These are phyloP conservation scores for Colletotrichum orchidophilum DNA, from an alignment of 2,329 filamentous ascomycete genomes.

Conservation along the genomic window DNA sequence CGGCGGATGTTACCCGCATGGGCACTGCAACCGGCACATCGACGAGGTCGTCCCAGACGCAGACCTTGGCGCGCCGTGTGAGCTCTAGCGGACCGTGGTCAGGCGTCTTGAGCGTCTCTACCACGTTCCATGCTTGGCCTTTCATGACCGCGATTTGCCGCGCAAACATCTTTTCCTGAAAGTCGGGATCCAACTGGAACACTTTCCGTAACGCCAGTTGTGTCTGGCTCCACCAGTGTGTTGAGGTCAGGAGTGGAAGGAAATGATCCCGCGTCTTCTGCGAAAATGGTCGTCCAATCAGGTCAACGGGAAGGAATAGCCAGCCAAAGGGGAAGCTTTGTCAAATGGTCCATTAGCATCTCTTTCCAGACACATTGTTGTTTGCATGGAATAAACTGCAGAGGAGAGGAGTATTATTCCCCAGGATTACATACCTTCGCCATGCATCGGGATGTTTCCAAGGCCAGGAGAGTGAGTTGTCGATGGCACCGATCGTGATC, in stretches of 20 bases:
- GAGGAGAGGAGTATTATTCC: background rate
- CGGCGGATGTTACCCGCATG: slow-evolving; percentile 84
- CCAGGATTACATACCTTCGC: slow-evolving; percentile 57
- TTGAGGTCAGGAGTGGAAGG: slow-evolving; percentile 92
- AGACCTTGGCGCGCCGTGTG: slow-evolving; percentile 88
- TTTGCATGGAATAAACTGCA: background rate
- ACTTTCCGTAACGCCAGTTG: slow-evolving; percentile 85
- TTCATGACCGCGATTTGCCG: slow-evolving; percentile 99
- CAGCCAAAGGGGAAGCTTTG: slow-evolving; percentile 97
- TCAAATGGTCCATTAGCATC: slow-evolving; percentile 3
- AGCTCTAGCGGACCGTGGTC: slow-evolving; percentile 95
- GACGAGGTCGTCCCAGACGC: slow-evolving; percentile 97
- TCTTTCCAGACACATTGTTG: background rate
- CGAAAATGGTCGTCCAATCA: slow-evolving; percentile 96
- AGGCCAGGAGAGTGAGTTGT: slow-evolving; percentile 97
- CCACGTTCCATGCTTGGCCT: slow-evolving; percentile 98
- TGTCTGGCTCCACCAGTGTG: slow-evolving; percentile 96
- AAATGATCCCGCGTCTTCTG: slow-evolving; percentile 95
- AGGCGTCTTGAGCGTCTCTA: slow-evolving; percentile 91
- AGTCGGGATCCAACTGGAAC: slow-evolving; percentile 93
- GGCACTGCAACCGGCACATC: slow-evolving; percentile 95
- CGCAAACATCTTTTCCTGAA: slow-evolving; percentile 99
- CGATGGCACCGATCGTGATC: slow-evolving; percentile 89
- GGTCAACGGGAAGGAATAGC: slow-evolving; percentile 95
- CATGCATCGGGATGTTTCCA: slow-evolving; percentile 98